Percentiles rank a stretch among this genome's conserved stretches.
These are phyloP conservation scores for Kokia cookei DNA, from an alignment of 441 rosid species.

Conservation along the genomic window DNA sequence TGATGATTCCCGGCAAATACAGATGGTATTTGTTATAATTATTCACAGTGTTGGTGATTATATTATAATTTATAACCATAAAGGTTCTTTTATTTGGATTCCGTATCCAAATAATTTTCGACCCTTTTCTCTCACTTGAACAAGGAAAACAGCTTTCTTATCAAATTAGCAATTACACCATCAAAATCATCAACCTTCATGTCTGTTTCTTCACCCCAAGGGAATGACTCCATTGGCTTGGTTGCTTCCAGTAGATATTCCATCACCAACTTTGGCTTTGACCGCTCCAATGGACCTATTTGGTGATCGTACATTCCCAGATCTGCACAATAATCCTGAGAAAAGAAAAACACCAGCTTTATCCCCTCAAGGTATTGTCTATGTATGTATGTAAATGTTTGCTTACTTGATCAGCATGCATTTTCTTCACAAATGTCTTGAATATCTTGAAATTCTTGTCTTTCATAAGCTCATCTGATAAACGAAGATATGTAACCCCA, in stretches of 20 bases:
- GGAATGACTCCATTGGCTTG: slow-evolving; percentile 39
- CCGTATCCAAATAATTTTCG: neutral
- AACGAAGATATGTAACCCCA: slow-evolving; percentile 64
- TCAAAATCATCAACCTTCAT: slow-evolving; percentile 42
- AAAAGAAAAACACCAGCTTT: neutral
- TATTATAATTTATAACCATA: too few relatives aligned
- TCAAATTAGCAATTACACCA: slow-evolving; percentile 33
- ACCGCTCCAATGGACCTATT: slow-evolving; percentile 40
- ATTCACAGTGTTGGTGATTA: too few relatives aligned
- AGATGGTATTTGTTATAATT: too few relatives aligned
- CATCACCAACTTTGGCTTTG: slow-evolving; percentile 34
- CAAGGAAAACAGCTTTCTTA: slow-evolving; percentile 23
- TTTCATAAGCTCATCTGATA: slow-evolving; percentile 38
- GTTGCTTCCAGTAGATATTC: slow-evolving; percentile 57
- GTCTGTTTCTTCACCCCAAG: slow-evolving; percentile 64
- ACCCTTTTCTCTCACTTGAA: slow-evolving; percentile 17
- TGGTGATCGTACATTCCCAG: slow-evolving; percentile 43
- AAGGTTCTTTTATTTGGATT: neutral
- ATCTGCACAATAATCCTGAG: slow-evolving; percentile 46
- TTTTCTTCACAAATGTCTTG: slow-evolving; percentile 65
- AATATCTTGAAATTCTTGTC: slow-evolving; percentile 45
- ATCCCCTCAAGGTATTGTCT: neutral
- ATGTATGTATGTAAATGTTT: neutral
- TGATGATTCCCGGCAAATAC: too few relatives aligned
- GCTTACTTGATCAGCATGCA: slow-evolving; percentile 78